Percentiles rank a stretch among this genome's conserved stretches.
phyloP scores from a whole-genome alignment of 805 yeast genomes.

The Candida argentea region DNA sequence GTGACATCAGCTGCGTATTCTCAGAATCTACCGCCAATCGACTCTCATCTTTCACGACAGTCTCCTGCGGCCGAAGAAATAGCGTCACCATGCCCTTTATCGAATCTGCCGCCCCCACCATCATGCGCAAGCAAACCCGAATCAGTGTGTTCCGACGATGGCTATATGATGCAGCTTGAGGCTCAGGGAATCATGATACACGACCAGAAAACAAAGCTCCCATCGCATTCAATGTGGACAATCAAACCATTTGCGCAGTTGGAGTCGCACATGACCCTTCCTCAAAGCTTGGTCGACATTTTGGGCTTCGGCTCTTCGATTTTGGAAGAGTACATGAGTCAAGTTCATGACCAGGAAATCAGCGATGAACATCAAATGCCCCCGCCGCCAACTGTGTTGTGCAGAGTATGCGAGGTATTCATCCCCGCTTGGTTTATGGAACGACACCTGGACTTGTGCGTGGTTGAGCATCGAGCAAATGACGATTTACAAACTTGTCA shows the following conservation, averaged over 20 bases:
- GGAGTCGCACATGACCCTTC: slow-evolving; percentile 57
- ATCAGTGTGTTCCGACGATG: slow-evolving; percentile 40
- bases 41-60: slow-evolving; percentile 2
- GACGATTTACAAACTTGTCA: slow-evolving; percentile 68
- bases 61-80: slow-evolving; percentile 1
- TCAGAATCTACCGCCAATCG: too few relatives aligned
- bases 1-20: too few relatives aligned
- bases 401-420: slow-evolving; percentile 84
- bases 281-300: slow-evolving; percentile 56
- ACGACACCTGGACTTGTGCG: slow-evolving; percentile 78
- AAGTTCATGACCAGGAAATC: slow-evolving; percentile 53
- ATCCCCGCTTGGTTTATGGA: slow-evolving; percentile 98
- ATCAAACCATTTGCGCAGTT: slow-evolving; percentile 66
- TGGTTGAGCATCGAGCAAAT: slow-evolving; percentile 74
- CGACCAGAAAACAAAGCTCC: slow-evolving; percentile 43
- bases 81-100: slow-evolving; percentile 1
- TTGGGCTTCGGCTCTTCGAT: slow-evolving; percentile 87
- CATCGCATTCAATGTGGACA: slow-evolving; percentile 89
- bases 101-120: too few relatives aligned
- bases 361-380: slow-evolving; percentile 60
- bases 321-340: slow-evolving; percentile 61
- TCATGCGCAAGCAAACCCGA: slow-evolving; percentile 7
- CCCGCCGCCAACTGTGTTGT: slow-evolving; percentile 70
- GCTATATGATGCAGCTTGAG: slow-evolving; percentile 63
- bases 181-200: slow-evolving; percentile 89